Conservation (phyloP, 345 rosid genomes). For the Excoecaria cochinchinensis region DNA sequence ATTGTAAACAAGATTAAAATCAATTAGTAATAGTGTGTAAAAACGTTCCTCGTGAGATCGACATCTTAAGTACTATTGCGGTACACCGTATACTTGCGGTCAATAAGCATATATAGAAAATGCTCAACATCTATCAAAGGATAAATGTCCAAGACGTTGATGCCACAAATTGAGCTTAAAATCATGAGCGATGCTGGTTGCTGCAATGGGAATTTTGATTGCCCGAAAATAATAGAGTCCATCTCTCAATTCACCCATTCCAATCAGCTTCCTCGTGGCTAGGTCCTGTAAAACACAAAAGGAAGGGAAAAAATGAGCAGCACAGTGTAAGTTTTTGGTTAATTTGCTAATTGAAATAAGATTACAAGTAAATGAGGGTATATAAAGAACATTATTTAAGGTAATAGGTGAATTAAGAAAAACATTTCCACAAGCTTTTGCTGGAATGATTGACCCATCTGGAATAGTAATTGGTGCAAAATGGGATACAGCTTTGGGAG, state of each 20-base stretch:
- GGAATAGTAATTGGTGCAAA: not conserved
- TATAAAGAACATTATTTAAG: not conserved
- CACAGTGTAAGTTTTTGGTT: not conserved
- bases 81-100: too few relatives aligned
- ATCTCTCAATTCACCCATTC: not conserved
- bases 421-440: too few relatives aligned
- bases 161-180: not conserved
- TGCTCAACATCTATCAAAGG: too few relatives aligned
- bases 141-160: not conserved
- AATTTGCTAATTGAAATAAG: not conserved
- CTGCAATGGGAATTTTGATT: not conserved
- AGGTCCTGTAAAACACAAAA: not conserved
- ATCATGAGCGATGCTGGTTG: not conserved
- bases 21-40: too few relatives aligned
- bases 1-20: too few relatives aligned
- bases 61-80: too few relatives aligned
- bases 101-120: too few relatives aligned
- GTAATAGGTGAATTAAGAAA: too few relatives aligned
- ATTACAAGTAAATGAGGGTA: not conserved
- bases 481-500: not conserved
- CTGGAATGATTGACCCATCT: too few relatives aligned
- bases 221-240: too few relatives aligned
- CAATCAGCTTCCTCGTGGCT: slow-evolving; percentile 6
- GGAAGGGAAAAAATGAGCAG: not conserved
- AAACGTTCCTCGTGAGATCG: too few relatives aligned